Percentiles rank a stretch among this genome's conserved stretches.
Evolutionary conservation across 805 yeast genomes (phyloP).

Genomic region (Candida succiphila): DNA sequence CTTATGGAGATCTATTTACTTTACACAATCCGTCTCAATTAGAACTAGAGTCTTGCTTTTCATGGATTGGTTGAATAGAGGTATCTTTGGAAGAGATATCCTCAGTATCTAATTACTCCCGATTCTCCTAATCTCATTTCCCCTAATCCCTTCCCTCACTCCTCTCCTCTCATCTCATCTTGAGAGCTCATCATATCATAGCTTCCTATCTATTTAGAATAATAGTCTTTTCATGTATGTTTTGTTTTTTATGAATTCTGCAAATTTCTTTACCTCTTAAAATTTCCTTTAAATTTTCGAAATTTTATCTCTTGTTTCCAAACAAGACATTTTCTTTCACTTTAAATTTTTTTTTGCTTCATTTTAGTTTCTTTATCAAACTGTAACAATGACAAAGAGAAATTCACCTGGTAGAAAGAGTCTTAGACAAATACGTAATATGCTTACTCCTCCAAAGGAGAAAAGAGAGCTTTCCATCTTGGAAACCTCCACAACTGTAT

Average conservation of each 20-base stretch:
- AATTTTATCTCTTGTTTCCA: not conserved
- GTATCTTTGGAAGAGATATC: conserved; percentile 43
- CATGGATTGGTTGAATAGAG: conserved; percentile 63
- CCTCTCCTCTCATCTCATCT: no score
- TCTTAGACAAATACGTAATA: no score
- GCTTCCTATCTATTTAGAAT: no score
- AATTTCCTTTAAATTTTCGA: not conserved
- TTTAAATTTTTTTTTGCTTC: not conserved
- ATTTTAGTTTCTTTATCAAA: not conserved
- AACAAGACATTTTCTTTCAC: not conserved
- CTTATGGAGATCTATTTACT: conserved; percentile 63
- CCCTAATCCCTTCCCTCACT: no score
- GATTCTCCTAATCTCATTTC: no score
- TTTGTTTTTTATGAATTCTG: not conserved
- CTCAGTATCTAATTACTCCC: conserved; percentile 1
- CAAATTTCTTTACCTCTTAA: not conserved
- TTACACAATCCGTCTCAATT: conserved; percentile 56
- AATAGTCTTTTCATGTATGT: not conserved
- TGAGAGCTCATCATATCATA: no score
- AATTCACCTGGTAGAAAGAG: no score
- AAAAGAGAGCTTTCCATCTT: no score
- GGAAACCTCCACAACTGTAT: no score
- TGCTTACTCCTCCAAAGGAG: no score
- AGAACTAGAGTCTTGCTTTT: conserved; percentile 53
- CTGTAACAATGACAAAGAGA: not conserved